Base-by-base conservation (phyloP, 129 eudicot genomes). In the Kitagawia praeruptora region DNA sequence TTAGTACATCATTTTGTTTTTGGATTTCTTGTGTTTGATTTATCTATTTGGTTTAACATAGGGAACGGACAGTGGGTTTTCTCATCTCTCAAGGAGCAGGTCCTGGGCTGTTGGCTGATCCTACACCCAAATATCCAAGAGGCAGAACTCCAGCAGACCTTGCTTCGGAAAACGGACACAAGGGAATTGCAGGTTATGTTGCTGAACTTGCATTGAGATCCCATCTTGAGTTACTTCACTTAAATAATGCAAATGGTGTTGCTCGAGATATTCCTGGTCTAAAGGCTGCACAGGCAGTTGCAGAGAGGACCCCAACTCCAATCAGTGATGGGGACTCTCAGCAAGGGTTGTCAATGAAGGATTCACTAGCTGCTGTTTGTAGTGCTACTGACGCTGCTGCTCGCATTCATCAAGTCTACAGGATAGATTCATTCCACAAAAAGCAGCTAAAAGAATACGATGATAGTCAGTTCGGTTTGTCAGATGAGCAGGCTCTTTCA, bases 301-400 rank as follows among this genome's bases (percentile, higher is more conserved):
- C 90, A n/a, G 96, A 90, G 64, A 82, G 94, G 80, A 83, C 85
- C 51, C 91, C 96, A 44, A 88, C 95, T 48, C 95, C 98, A 47
- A 77, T 73, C 51, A 69, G 79, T 74, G 89, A 85, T 73, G 90
- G 89, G 42, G 98, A 96, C 74, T 83, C 83, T 46, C 80, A 87
- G 27, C 89, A 87, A 63, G 92, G 92, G 10, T 75, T 87, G 67
- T 89, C 98, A 13, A 23, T 92, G 41, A 92, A 92, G 87, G 98
- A 96, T 79, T 89, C 99, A 8, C 79, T 96, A 74, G 99, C 97
- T 71, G 99, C 98, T 80, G 88, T 96, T 15, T 89, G 99, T 85
- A 92, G 90, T 88, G 99, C 99, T 49, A 90, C 98, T 49, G 97
- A 89, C 85, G 99, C 99, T 75, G 98, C 97, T 56, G 97, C 93